A percentile compares a stretch with the other conserved stretches of the same genome.
Conservation (phyloP, 1,284 basidiomycete genomes). For the Ceratobasidium sp. region DNA sequence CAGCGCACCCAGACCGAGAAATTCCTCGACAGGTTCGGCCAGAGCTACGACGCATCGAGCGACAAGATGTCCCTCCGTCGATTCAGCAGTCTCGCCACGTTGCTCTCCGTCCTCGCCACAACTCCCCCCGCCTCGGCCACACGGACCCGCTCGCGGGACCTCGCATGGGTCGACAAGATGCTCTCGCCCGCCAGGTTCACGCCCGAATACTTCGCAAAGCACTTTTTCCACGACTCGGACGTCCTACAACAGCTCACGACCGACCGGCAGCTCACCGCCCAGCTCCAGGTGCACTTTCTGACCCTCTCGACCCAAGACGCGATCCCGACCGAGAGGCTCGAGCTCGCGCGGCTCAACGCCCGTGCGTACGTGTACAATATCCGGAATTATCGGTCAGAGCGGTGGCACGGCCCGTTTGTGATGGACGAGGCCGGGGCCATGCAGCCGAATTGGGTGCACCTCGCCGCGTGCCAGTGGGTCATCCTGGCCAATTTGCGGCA, state of each 20-base stretch:
- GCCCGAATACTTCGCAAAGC: slow-evolving; percentile 22
- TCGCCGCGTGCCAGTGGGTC: slow-evolving; percentile 45
- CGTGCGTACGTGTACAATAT: slow-evolving; percentile 48
- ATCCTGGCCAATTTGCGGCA: slow-evolving; percentile 34
- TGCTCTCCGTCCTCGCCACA: slow-evolving; percentile 22
- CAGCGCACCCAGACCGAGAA: slow-evolving; percentile 39
- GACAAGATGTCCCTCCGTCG: slow-evolving; percentile 21
- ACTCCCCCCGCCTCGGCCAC: slow-evolving; percentile 17
- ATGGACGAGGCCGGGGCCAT: neutral
- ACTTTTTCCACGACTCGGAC: slow-evolving; percentile 25
- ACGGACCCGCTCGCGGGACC: neutral
- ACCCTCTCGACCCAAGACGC: neutral
- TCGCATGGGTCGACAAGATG: slow-evolving; percentile 27
- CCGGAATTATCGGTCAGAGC: slow-evolving; percentile 43
- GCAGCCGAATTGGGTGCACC: slow-evolving; percentile 45
- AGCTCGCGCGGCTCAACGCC: slow-evolving; percentile 36
- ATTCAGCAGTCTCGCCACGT: neutral
- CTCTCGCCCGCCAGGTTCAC: slow-evolving; percentile 30
- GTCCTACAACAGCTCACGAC: slow-evolving; percentile 5
- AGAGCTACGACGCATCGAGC: neutral
- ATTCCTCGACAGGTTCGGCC: slow-evolving; percentile 15
- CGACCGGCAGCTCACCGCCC: slow-evolving; percentile 19
- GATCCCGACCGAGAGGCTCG: neutral
- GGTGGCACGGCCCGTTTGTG: slow-evolving; percentile 41
- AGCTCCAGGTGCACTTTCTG: slow-evolving; percentile 26